Percentiles rank a stretch among this genome's conserved stretches.
Evolutionary conservation across 257 asterid genomes (phyloP).

Genomic region (Anisodus tanguticus): DNA sequence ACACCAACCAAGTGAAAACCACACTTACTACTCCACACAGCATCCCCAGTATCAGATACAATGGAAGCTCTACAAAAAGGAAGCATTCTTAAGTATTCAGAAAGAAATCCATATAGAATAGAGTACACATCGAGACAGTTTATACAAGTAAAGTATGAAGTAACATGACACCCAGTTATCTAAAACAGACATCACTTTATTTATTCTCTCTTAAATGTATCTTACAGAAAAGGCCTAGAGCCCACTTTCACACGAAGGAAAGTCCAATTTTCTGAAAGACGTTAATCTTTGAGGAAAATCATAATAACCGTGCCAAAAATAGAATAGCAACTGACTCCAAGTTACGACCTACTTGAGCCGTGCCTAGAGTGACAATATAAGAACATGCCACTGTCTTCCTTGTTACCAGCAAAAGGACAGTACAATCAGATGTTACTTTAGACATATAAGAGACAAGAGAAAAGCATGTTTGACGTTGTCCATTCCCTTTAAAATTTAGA

Average conservation of each 20-base stretch:
- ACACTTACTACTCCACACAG: constrained; percentile 96
- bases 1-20: constrained; percentile 75
- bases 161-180: constrained; percentile 3
- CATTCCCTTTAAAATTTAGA: constrained; percentile 16
- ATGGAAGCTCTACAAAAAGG: constrained; percentile 79
- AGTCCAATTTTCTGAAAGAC: not conserved
- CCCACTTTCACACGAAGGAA: not conserved
- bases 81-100: constrained; percentile 41
- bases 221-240: not conserved
- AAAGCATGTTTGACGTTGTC: not conserved
- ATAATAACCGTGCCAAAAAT: not conserved
- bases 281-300: not conserved
- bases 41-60: constrained; percentile 96
- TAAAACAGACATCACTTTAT: not conserved
- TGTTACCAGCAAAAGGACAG: not conserved
- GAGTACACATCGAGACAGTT: not conserved
- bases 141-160: not conserved
- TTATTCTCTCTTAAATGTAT: not conserved
- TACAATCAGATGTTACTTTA: constrained; percentile 18
- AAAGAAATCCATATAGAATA: constrained; percentile 23
- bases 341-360: not conserved
- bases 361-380: not conserved
- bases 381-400: not conserved
- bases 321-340: not conserved
- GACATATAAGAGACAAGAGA: not conserved